Percentiles rank a stretch among this genome's conserved stretches.
Conservation (phyloP, 805 yeast species). For the Yamadazyma kitorensis region DNA sequence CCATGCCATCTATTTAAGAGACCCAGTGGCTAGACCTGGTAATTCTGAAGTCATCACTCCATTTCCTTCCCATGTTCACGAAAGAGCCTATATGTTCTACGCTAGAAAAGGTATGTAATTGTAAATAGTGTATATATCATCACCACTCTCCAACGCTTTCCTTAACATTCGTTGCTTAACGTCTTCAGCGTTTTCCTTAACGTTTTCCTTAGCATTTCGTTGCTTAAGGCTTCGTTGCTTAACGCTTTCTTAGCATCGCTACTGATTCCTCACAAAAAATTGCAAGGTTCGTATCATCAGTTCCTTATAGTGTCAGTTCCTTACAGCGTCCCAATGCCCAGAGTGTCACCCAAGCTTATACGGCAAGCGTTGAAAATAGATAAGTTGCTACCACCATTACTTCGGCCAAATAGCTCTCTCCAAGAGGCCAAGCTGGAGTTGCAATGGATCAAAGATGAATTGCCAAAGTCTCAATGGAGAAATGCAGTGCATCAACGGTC, state of each 20-base stretch:
- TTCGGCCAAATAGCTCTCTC: conserved; percentile 28
- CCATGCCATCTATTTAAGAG: conserved; percentile 94
- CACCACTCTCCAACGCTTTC: neutral
- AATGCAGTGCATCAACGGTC: conserved; percentile 55
- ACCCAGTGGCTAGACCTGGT: conserved; percentile 96
- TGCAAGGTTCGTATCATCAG: too few species aligned
- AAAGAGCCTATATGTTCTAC: conserved; percentile 94
- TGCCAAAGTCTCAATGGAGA: conserved; percentile 46
- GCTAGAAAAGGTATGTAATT: conserved; percentile 60
- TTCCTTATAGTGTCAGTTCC: neutral
- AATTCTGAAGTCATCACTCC: conserved; percentile 95
- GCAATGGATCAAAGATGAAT: conserved; percentile 60
- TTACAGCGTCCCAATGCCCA: conserved; percentile 15
- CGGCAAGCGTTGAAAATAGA: conserved; percentile 25
- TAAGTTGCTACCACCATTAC: conserved; percentile 29
- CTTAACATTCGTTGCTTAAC: neutral
- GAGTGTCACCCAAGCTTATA: conserved; percentile 26
- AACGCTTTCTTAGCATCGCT: too few species aligned
- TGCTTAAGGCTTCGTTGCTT: too few species aligned
- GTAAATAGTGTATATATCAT: conserved; percentile 4
- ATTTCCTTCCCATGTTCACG: conserved; percentile 75
- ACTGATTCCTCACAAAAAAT: too few species aligned
- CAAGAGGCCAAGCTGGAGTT: conserved; percentile 54
- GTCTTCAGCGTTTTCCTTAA: too few species aligned
- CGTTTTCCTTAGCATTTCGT: too few species aligned